Percentiles rank a stretch among this genome's conserved stretches.
Conservation (phyloP, 1,284 basidiomycete species). For the Neonothopanus nambi region DNA sequence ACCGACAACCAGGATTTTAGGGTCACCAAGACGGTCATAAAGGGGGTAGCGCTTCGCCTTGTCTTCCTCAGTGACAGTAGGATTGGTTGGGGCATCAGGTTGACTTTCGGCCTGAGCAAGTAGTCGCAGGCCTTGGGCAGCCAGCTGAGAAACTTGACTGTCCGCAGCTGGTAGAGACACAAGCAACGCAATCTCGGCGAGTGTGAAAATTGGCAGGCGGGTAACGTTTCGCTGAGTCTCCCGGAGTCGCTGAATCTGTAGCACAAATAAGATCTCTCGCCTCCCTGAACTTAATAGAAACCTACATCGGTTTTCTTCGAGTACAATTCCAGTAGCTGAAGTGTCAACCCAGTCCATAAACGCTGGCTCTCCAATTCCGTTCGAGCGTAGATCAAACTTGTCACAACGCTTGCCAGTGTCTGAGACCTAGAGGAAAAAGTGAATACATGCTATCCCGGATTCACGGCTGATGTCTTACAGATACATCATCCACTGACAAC, state of each 20-base stretch:
- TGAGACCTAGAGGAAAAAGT: slow-evolving; percentile 44
- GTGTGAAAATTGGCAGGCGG: slow-evolving; percentile 60
- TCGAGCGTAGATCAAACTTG: slow-evolving; percentile 57
- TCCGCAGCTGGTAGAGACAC: slow-evolving; percentile 70
- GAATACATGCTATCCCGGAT: slow-evolving; percentile 3
- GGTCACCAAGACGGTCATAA: slow-evolving; percentile 78
- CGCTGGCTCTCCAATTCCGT: slow-evolving; percentile 61
- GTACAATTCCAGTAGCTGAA: slow-evolving; percentile 60
- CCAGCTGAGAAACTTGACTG: slow-evolving; percentile 61
- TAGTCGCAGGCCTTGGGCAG: slow-evolving; percentile 66
- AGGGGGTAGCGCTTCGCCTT: slow-evolving; percentile 66
- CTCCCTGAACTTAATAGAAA: slow-evolving; percentile 5
- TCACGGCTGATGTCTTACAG: slow-evolving; percentile 20
- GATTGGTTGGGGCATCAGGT: slow-evolving; percentile 51
- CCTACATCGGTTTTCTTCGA: slow-evolving; percentile 49
- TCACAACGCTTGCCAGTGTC: slow-evolving; percentile 55
- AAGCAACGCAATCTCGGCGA: slow-evolving; percentile 71
- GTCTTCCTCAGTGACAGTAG: slow-evolving; percentile 56
- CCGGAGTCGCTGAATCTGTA: slow-evolving; percentile 44
- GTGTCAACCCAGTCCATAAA: slow-evolving; percentile 64
- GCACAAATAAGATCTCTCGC: slow-evolving; percentile 8
- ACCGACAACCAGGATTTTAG: slow-evolving; percentile 69
- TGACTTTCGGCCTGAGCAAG: slow-evolving; percentile 67
- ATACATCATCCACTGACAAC: slow-evolving; percentile 35
- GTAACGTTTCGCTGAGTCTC: slow-evolving; percentile 47